Evolutionary conservation across 257 asterid genomes (phyloP).

Genomic region (Anisodus acutangulus): DNA sequence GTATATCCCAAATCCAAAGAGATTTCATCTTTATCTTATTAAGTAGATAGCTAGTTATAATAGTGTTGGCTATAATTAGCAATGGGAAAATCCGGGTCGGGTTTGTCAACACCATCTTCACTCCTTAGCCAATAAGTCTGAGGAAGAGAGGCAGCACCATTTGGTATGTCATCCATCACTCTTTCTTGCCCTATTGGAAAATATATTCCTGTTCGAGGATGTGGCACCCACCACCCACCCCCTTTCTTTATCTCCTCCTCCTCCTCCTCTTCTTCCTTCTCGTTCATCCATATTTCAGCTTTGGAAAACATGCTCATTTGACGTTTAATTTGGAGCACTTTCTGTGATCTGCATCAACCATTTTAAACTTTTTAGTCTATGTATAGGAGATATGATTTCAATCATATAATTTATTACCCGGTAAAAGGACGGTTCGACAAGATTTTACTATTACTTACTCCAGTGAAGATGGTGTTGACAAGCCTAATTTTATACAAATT

Average conservation of each 20-base stretch:
- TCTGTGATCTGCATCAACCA: background rate
- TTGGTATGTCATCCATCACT: slow-evolving; percentile 55
- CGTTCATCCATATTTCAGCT: background rate
- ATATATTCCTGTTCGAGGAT: slow-evolving; percentile 58
- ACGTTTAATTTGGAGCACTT: background rate
- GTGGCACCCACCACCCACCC: slow-evolving; percentile 46
- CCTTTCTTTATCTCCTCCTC: no score
- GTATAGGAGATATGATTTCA: background rate
- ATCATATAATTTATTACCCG: no score
- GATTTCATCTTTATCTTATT: background rate
- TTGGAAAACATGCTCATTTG: background rate
- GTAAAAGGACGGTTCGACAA: background rate
- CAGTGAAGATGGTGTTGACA: no score
- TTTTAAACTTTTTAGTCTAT: background rate
- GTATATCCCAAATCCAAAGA: background rate
- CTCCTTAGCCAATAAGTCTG: slow-evolving; percentile 51
- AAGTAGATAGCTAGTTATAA: background rate
- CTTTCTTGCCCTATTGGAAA: slow-evolving; percentile 55
- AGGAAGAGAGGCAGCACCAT: slow-evolving; percentile 47
- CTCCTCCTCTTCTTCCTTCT: background rate
- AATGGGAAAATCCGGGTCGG: slow-evolving; percentile 20
- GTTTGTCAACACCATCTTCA: slow-evolving; percentile 51
- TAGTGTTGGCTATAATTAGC: background rate
- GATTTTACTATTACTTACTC: background rate
- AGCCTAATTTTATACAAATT: no score